These are phyloP conservation scores for Sporothrix curviconia DNA, from an alignment of 2,329 filamentous ascomycete genomes.

Conservation along the genomic window DNA sequence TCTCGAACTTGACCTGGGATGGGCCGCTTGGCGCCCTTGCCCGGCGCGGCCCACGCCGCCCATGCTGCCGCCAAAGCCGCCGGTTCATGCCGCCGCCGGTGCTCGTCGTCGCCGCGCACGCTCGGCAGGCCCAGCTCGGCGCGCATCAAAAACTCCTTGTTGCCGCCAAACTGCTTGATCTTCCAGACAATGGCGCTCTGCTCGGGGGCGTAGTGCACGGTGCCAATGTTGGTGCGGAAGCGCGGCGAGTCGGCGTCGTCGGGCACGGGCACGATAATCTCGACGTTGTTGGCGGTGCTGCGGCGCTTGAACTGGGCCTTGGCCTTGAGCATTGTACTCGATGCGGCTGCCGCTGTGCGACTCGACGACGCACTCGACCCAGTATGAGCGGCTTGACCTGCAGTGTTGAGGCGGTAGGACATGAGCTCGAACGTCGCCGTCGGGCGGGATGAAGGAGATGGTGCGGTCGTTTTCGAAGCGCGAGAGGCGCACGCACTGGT, in stretches of 20 bases:
- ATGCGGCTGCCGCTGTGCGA: slow-evolving; percentile 91
- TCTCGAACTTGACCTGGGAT: slow-evolving; percentile 99
- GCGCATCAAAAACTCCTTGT: slow-evolving; percentile 97
- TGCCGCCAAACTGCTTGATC: slow-evolving; percentile 99
- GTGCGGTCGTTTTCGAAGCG: slow-evolving; percentile 98
- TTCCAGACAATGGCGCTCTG: slow-evolving; percentile 99
- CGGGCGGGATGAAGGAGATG: slow-evolving; percentile 96
- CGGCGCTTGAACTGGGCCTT: slow-evolving; percentile 96
- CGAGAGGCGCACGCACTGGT: slow-evolving; percentile 92
- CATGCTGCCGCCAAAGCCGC: slow-evolving; percentile 95
- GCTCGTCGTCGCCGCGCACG: slow-evolving; percentile 90
- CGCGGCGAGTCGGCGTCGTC: slow-evolving; percentile 94
- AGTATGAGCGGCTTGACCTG: slow-evolving; percentile 97
- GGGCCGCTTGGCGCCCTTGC: slow-evolving; percentile 83
- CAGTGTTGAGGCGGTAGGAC: slow-evolving; percentile 97
- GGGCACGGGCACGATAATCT: slow-evolving; percentile 93
- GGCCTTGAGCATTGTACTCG: slow-evolving; percentile 98
- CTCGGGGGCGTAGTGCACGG: slow-evolving; percentile 94
- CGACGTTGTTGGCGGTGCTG: slow-evolving; percentile 96
- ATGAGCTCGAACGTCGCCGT: slow-evolving; percentile 99
- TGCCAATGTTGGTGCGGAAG: slow-evolving; percentile 95
- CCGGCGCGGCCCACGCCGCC: slow-evolving; percentile 70
- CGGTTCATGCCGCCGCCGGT: slow-evolving; percentile 95
- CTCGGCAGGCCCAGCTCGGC: slow-evolving; percentile 91
- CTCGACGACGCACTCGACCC: slow-evolving; percentile 97